phyloP scores from a whole-genome alignment of 345 rosid genomes.

The Gynandropsis gynandra region DNA sequence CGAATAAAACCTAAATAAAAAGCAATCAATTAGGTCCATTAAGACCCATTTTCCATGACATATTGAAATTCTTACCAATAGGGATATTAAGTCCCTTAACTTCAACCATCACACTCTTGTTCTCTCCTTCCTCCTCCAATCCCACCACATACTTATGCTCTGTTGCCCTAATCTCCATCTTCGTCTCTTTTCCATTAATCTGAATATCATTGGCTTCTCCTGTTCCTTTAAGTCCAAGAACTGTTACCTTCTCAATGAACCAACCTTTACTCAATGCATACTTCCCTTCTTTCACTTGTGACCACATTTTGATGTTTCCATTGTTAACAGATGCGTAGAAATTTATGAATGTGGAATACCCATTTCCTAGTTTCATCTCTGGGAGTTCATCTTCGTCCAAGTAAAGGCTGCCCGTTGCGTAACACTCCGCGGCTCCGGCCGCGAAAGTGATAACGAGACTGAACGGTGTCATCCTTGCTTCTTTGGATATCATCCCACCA shows the following conservation, averaged over 20 bases:
- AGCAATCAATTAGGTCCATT: constrained; percentile 6
- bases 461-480: constrained; percentile 83
- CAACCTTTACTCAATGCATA: constrained; percentile 71
- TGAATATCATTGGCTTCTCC: constrained; percentile 35
- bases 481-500: constrained; percentile 75
- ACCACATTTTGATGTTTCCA: constrained; percentile 74
- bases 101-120: constrained; percentile 53
- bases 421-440: constrained; percentile 45
- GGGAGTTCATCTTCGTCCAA: constrained; percentile 88
- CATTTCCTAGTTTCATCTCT: constrained; percentile 74
- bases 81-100: constrained; percentile 49
- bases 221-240: constrained; percentile 59
- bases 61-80: constrained; percentile 57
- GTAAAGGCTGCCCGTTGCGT: constrained; percentile 68
- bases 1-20: too few relatives aligned
- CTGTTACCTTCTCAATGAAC: constrained; percentile 56
- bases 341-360: constrained; percentile 52
- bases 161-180: constrained; percentile 26
- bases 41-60: constrained; percentile 61
- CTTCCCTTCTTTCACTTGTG: constrained; percentile 62
- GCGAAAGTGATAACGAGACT: constrained; percentile 70
- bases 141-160: constrained; percentile 39
- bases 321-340: constrained; percentile 52
- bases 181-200: constrained; percentile 36
- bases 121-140: constrained; percentile 29